These are phyloP conservation scores for Starmerella floricola DNA, from an alignment of 805 yeast species.

Conservation along the genomic window DNA sequence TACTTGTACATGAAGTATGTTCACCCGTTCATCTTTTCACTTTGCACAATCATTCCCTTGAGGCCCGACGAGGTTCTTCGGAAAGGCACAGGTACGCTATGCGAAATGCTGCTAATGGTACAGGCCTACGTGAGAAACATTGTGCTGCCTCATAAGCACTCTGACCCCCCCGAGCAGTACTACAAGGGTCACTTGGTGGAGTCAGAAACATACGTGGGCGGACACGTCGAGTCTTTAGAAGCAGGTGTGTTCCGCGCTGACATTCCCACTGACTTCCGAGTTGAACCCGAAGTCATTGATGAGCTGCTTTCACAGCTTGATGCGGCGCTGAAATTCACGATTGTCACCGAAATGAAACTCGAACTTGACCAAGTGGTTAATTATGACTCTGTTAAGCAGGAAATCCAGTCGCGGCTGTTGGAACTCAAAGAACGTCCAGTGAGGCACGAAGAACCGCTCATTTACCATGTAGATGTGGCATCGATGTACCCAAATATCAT, in stretches of 20 bases:
- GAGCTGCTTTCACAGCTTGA: conserved; percentile 63
- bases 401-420: conserved; percentile 43
- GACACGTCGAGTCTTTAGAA: conserved; percentile 94
- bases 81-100: conserved; percentile 96
- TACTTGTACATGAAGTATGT: conserved; percentile 92
- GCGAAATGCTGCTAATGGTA: conserved; percentile 93
- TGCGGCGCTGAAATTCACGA: conserved; percentile 65
- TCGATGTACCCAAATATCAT: conserved; percentile 98
- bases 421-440: conserved; percentile 50
- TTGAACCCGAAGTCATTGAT: conserved; percentile 74
- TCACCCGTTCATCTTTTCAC: conserved; percentile 90
- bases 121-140: conserved; percentile 77
- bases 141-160: conserved; percentile 81
- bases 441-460: conserved; percentile 67
- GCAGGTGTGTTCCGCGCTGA: conserved; percentile 97
- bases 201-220: conserved; percentile 96
- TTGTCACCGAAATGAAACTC: conserved; percentile 67
- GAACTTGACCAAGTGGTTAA: conserved; percentile 51
- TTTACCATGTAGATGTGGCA: conserved; percentile 97
- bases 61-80: conserved; percentile 93
- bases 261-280: conserved; percentile 55
- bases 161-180: conserved; percentile 87
- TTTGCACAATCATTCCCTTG: conserved; percentile 88
- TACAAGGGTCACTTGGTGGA: conserved; percentile 89
- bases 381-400: conserved; percentile 57